Conservation (phyloP, 1,284 basidiomycete species). For the Flammula alnicola region DNA sequence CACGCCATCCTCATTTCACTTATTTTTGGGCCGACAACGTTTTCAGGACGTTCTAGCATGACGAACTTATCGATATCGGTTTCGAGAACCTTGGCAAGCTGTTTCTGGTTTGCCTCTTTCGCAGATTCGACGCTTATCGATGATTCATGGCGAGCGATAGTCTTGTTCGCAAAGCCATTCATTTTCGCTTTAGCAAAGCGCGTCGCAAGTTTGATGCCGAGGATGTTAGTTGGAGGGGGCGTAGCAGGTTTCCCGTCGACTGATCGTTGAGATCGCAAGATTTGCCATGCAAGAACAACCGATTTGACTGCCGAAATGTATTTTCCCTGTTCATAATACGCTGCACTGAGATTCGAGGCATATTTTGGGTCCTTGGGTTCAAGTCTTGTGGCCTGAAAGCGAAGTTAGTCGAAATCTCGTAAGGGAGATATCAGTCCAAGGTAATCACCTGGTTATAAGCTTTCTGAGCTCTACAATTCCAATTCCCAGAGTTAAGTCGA, state of each 20-base stretch:
- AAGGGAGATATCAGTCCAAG: too few relatives aligned
- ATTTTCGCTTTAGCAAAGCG: slow-evolving; percentile 3
- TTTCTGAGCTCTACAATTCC: too few relatives aligned
- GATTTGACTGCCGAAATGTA: slow-evolving; percentile 4
- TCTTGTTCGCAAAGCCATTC: neutral
- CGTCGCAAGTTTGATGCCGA: slow-evolving; percentile 3
- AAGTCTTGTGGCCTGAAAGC: slow-evolving; percentile 6
- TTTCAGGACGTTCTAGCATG: neutral
- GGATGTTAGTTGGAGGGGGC: neutral
- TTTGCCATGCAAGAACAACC: slow-evolving; percentile 2
- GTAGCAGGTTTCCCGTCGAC: too few relatives aligned
- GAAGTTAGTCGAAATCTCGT: too few relatives aligned
- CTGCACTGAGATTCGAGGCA: slow-evolving; percentile 5
- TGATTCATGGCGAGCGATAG: neutral
- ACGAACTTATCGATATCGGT: slow-evolving; percentile 4
- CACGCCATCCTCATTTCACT: slow-evolving; percentile 6
- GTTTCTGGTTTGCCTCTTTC: too few relatives aligned
- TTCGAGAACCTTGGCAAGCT: neutral
- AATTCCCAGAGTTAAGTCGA: neutral
- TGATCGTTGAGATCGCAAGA: neutral
- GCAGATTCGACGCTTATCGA: too few relatives aligned
- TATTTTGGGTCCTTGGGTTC: slow-evolving; percentile 11
- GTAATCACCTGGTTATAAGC: too few relatives aligned
- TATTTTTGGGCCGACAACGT: neutral
- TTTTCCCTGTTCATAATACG: slow-evolving; percentile 9